Evolutionary conservation across 116 monocot species (phyloP).

Genomic region (Iris pallida): DNA sequence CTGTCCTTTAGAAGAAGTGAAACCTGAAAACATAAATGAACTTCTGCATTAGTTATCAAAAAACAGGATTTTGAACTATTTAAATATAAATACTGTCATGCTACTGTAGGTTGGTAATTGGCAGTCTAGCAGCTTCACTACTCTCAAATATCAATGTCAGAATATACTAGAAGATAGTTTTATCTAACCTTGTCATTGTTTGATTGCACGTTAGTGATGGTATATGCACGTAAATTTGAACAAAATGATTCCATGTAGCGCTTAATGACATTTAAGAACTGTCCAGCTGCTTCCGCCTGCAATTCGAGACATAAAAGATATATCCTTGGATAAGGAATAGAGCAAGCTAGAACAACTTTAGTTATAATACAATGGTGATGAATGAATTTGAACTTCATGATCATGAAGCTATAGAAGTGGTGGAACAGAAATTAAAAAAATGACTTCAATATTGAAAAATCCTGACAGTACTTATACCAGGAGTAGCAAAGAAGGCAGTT

Average conservation of each 20-base stretch:
- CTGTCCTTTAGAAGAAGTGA: constrained; percentile 86
- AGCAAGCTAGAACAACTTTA: not conserved
- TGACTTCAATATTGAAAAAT: not conserved
- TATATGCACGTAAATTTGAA: constrained; percentile 61
- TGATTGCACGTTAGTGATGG: constrained; percentile 71
- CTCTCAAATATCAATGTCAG: no score
- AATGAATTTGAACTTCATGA: not conserved
- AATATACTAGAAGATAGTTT: not conserved
- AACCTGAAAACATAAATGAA: constrained; percentile 35
- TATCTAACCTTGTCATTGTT: constrained; percentile 68
- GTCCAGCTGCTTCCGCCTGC: constrained; percentile 72
- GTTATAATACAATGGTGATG: not conserved
- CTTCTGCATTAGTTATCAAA: not conserved
- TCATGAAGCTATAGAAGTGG: not conserved
- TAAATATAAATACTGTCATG: not conserved
- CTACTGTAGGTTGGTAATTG: no score
- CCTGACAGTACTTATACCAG: no score
- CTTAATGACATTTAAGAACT: constrained; percentile 53
- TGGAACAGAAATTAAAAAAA: not conserved
- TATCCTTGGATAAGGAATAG: not conserved
- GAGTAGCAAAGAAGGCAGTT: no score
- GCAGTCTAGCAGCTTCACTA: no score
- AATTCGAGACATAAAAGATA: not conserved
- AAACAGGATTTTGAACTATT: not conserved
- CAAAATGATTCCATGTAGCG: constrained; percentile 71